Percentiles rank a stretch among this genome's conserved stretches.
Conservation (phyloP, 768 basidiomycete species). For the Strobilomyces echinocephalus region DNA sequence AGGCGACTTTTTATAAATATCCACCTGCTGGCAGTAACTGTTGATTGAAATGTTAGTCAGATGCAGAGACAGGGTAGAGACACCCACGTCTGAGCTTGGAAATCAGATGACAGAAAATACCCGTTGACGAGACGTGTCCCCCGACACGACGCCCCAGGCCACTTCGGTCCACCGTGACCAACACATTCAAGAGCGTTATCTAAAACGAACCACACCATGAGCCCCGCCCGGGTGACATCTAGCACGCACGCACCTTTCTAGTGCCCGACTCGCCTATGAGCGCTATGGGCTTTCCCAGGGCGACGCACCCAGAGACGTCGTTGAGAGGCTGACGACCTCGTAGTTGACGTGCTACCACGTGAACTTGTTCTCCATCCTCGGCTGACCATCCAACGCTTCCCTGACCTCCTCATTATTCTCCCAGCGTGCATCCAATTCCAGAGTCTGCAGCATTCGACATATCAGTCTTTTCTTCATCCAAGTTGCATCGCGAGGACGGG, state of each 20-base stretch:
- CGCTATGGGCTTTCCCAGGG: constrained; percentile 75
- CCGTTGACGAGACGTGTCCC: constrained; percentile 45
- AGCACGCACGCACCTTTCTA: constrained; percentile 35
- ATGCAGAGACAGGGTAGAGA: not conserved
- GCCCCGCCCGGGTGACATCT: no score
- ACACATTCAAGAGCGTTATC: constrained; percentile 50
- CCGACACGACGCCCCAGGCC: constrained; percentile 39
- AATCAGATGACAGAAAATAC: constrained; percentile 41
- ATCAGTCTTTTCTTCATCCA: constrained; percentile 29
- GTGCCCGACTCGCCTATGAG: constrained; percentile 64
- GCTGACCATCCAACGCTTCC: constrained; percentile 34
- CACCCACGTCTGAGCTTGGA: constrained; percentile 50
- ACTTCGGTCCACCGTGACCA: constrained; percentile 35
- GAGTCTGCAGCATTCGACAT: constrained; percentile 4
- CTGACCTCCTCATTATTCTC: constrained; percentile 20
- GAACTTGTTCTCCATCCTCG: constrained; percentile 52
- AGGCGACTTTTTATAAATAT: constrained; percentile 82
- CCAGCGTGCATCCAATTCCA: constrained; percentile 2
- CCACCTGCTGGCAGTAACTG: constrained; percentile 85
- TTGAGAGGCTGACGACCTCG: constrained; percentile 61
- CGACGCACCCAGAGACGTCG: constrained; percentile 74
- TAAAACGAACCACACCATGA: constrained; percentile 1
- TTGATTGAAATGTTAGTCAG: constrained; percentile 27
- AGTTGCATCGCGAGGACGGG: constrained; percentile 12
- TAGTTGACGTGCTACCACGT: constrained; percentile 77